phyloP scores from a whole-genome alignment of 2,329 filamentous ascomycete species.

The Hypoxylon sp. region DNA sequence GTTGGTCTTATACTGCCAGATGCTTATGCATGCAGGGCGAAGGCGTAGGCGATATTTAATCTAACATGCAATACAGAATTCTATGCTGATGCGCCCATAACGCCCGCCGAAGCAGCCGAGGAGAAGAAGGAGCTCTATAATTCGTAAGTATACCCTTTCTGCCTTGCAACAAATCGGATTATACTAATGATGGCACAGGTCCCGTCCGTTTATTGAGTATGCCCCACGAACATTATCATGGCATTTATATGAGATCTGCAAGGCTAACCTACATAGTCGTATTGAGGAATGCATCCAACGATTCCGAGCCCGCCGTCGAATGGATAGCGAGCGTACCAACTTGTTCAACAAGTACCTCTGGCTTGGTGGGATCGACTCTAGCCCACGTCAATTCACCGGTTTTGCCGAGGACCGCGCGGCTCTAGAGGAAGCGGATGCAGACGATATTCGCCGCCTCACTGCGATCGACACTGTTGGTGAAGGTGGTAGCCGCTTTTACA shows the following conservation, averaged over 20 bases:
- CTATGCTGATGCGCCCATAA: conserved; percentile 82
- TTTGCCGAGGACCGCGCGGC: conserved; percentile 59
- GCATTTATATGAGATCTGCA: conserved; percentile 1
- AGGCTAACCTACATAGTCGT: conserved; percentile 60
- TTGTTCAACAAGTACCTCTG: conserved; percentile 83
- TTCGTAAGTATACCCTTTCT: conserved; percentile 55
- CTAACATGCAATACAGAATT: conserved; percentile 61
- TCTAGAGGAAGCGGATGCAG: conserved; percentile 67
- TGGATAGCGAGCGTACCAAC: conserved; percentile 67
- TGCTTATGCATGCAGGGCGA: background rate
- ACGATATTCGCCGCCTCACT: conserved; percentile 70
- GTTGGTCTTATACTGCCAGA: conserved; percentile 49
- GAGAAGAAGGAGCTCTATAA: conserved; percentile 74
- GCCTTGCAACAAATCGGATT: background rate
- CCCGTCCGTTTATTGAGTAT: conserved; percentile 66
- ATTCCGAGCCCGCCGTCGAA: conserved; percentile 78
- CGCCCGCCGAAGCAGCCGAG: conserved; percentile 70
- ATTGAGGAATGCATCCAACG: conserved; percentile 87
- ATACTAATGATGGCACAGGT: conserved; percentile 47
- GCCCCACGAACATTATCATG: conserved; percentile 35
- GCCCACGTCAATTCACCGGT: conserved; percentile 65
- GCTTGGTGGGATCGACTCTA: conserved; percentile 79
- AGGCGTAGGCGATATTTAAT: too few relatives aligned
- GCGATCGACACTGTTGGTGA: conserved; percentile 68
- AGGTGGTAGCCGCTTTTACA: conserved; percentile 58